Evolutionary conservation across 1,284 basidiomycete genomes (phyloP), one percentile per base, ranked within the genome.

Genomic region (Cutaneotrichosporon daszewskae): DNA sequence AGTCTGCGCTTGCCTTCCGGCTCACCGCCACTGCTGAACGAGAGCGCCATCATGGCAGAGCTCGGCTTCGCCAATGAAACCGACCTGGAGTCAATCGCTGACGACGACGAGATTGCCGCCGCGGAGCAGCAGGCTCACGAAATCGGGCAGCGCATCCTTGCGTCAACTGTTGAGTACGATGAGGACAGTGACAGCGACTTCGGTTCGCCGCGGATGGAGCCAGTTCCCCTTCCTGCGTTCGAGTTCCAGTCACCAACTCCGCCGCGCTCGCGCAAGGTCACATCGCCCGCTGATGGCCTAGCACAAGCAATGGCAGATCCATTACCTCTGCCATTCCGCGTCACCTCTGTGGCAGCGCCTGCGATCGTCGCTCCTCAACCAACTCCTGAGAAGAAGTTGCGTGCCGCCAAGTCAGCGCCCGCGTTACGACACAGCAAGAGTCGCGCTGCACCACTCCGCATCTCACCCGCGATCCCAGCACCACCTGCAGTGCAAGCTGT

Each of bases 401-500:
- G 43, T 9, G 39, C 49, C 10, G 35, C 43, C 9, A 45, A 52
- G 29, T 52, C 50, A 7, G 38, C 43, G 0, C 50, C 50, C 2
- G 32, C 34, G 11, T 32, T 53, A 19, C 32, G 46, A 22, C 16
- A 24, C 18, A 5, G 11, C 11, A 27, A 23, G 23, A 39, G 39
- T 9, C 31, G 34, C 33, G 43, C 28, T 47, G 47, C 20, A 45
- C 59, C 16, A 36, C 28, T 63, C 18, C 34, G 45, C 20, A 57
- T 64, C 18, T 55, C 60, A 0, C 47, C 58, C 1, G 53, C 58
- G 0, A 35, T 47, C 12, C 53, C 57, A 5, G 68, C 64, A 3
- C 51, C 62, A 2, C 67, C 68, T 3, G 51, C 59, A 1, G 37
- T 68, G 6, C 50, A 57, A 11, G 32, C 23, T 2, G 18, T 33